Evolutionary conservation across 805 yeast species (phyloP), one percentile per base, ranked within the genome.

Genomic region (Candida endomychidarum): DNA sequence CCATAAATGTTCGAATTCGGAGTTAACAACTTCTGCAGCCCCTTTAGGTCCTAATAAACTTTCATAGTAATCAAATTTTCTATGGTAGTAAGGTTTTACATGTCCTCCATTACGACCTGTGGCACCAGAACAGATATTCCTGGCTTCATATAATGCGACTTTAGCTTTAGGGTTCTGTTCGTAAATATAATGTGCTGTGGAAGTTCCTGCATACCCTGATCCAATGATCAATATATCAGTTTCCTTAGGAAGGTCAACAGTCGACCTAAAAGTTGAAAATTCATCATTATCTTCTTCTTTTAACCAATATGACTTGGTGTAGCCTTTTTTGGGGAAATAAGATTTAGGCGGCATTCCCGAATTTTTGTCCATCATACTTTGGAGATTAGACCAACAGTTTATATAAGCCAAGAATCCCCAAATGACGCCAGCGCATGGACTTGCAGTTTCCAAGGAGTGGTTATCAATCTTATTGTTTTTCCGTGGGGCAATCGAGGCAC

Each of bases 91-190:
- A 8, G 47, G 47, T 33, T 70, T 68, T 40, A 74, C 47, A 46
- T 73, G 78, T 2, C 78, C 78, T 16, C 78, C 77, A 42, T 73
- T 73, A 41, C 78, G 54, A 6, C 74, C 77, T 1, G 75, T 68
- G 5, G 77, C 78, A 23, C 74, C 72, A 8, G 65, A 54, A 34
- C 71, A 65, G 6, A 56, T 43, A 19, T 57, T 60, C 33, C 74
- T 53, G 2, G 76, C 77, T 46, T 74, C 78, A 7, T 66, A 54
- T 48, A 73, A 48, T 19, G 53, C 43, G 1, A 43, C 47, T 18
- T 34, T 42, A n/a, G 30, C 19, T 3, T 31, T 25, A 11, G 51
- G 50, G 19, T 58, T 49, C 21, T 60, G 56, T 33, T 61, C 52
- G 6, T 57, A 47, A 28, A 67, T 42, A 43, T 60, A 61, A 43